A percentile compares a stretch with the other conserved stretches of the same genome.
These are phyloP conservation scores for Ilyonectria mors-panacis DNA, from an alignment of 2,329 filamentous ascomycete species.

Conservation along the genomic window DNA sequence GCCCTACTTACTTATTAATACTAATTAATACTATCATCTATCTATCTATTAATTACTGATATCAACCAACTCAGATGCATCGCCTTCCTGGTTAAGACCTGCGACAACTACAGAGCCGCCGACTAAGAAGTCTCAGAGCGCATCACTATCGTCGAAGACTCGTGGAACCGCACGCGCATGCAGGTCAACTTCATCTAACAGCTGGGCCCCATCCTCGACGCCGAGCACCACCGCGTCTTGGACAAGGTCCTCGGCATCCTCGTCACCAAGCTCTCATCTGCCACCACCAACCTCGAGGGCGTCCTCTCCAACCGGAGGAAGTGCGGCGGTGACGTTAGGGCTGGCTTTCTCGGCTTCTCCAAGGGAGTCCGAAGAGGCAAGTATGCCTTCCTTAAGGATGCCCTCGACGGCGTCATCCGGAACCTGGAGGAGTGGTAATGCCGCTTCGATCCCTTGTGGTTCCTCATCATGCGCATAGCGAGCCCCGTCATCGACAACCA, in stretches of 20 bases:
- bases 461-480: slow-evolving; percentile 19
- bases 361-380: slow-evolving; percentile 8
- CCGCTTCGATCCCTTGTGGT: slow-evolving; percentile 21
- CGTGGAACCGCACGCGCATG: slow-evolving; percentile 4
- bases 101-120: slow-evolving; percentile 6
- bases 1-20: no score
- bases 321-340: not conserved
- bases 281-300: slow-evolving; percentile 6
- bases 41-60: no score
- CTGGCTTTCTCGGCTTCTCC: slow-evolving; percentile 8
- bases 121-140: slow-evolving; percentile 11
- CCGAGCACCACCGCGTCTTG: slow-evolving; percentile 14
- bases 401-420: slow-evolving; percentile 8
- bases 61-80: slow-evolving; percentile 2
- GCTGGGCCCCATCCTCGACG: slow-evolving; percentile 2
- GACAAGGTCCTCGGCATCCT: slow-evolving; percentile 15
- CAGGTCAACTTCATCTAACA: slow-evolving; percentile 17
- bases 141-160: slow-evolving; percentile 8
- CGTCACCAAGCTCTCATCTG: slow-evolving; percentile 7
- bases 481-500: slow-evolving; percentile 4
- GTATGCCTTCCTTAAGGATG: slow-evolving; percentile 19
- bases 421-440: slow-evolving; percentile 19
- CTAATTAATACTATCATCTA: no score
- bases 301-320: slow-evolving; percentile 8
- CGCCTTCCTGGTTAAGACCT: not conserved